Conservation (phyloP, 2,329 filamentous ascomycete genomes). For the Talaromyces sp. region DNA sequence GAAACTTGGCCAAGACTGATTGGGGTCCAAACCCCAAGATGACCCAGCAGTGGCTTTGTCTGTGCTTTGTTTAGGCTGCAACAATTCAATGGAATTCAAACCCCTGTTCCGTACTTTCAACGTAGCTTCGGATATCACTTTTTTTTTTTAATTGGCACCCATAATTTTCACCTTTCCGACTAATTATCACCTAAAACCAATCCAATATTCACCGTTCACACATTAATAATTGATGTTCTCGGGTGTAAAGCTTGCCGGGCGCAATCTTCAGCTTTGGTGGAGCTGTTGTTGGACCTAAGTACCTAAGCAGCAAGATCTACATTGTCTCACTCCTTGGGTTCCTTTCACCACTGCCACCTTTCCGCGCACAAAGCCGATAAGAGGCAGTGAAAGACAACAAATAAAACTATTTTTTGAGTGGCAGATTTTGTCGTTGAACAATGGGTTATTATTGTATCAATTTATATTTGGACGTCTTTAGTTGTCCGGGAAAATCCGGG, state of each 20-base stretch:
- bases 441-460: too few relatives aligned
- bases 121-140: neutral
- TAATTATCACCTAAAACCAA: neutral
- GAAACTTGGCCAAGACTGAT: neutral
- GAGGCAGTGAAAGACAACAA: neutral
- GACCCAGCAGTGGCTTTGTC: neutral
- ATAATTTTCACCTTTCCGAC: neutral
- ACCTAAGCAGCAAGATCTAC: neutral
- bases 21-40: neutral
- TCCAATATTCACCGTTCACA: neutral
- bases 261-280: neutral
- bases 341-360: neutral
- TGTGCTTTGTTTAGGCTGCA: neutral
- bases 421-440: neutral
- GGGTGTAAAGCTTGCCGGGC: neutral
- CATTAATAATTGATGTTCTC: neutral
- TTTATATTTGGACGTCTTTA: too few relatives aligned
- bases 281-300: neutral
- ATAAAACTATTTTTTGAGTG: neutral
- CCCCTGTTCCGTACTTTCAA: neutral
- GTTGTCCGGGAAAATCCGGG: neutral
- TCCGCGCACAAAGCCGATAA: neutral
- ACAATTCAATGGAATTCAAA: neutral
- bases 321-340: neutral
- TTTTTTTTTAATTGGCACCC: too few relatives aligned